A percentile compares a stretch with the other conserved stretches of the same genome.
Conservation (phyloP, 1,284 basidiomycete genomes). For the Phylloboletellus chloephorus region DNA sequence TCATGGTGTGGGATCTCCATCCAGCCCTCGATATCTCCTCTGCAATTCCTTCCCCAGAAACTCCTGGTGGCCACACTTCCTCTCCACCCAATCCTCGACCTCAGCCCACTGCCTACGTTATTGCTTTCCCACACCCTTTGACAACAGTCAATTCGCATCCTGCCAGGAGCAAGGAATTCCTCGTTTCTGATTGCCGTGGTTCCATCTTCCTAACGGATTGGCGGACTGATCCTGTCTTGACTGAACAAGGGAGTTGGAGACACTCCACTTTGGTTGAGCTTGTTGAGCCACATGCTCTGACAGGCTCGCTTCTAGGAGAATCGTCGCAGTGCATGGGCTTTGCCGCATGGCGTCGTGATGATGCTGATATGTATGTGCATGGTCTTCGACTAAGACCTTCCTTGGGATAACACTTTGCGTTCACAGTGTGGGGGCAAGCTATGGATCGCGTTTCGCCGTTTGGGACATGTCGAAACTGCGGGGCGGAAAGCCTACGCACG, state of each 20-base stretch:
- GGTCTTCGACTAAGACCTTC: not conserved
- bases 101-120: conserved; percentile 70
- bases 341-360: conserved; percentile 63
- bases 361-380: conserved; percentile 58
- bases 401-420: conserved; percentile 9
- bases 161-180: conserved; percentile 65
- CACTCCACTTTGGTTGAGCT: conserved; percentile 65
- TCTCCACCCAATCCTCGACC: conserved; percentile 35
- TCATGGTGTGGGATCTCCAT: conserved; percentile 78
- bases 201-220: conserved; percentile 73
- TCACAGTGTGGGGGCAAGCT: conserved; percentile 64
- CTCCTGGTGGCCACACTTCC: conserved; percentile 13
- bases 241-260: conserved; percentile 48
- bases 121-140: conserved; percentile 64
- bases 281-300: conserved; percentile 59
- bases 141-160: conserved; percentile 66
- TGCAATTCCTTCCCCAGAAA: conserved; percentile 28
- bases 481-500: conserved; percentile 63
- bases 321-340: conserved; percentile 49
- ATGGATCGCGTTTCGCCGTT: conserved; percentile 60
- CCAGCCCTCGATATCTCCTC: conserved; percentile 45
- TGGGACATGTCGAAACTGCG: conserved; percentile 69
- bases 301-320: conserved; percentile 44
- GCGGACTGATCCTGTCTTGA: conserved; percentile 61
- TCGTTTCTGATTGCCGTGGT: conserved; percentile 68